Conservation (phyloP, 2,329 filamentous ascomycete genomes). For the Verticillium klebahnii region DNA sequence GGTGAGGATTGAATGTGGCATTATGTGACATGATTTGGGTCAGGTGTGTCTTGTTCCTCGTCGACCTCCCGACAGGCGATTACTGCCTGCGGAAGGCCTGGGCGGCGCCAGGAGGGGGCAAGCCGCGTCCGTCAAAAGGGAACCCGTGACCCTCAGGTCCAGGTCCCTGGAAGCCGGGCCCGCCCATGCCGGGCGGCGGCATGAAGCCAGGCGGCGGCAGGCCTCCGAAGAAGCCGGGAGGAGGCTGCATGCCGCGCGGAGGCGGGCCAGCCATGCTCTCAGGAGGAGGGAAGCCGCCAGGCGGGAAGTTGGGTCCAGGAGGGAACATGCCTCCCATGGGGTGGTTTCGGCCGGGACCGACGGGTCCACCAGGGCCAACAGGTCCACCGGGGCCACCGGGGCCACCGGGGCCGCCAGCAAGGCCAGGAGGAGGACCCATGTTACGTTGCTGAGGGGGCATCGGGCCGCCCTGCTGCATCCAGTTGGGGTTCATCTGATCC, state of each 20-base stretch:
- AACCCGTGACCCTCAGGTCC: slow-evolving; percentile 44
- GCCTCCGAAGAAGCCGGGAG: slow-evolving; percentile 53
- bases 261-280: slow-evolving; percentile 45
- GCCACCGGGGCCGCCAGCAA: slow-evolving; percentile 28
- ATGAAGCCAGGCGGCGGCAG: slow-evolving; percentile 50
- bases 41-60: background rate
- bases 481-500: slow-evolving; percentile 54
- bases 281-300: slow-evolving; percentile 40
- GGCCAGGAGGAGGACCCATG: slow-evolving; percentile 59
- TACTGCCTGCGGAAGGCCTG: slow-evolving; percentile 33
- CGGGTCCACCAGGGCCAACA: slow-evolving; percentile 23
- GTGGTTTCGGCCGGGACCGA: slow-evolving; percentile 29
- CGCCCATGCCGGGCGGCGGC: slow-evolving; percentile 30
- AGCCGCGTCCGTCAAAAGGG: slow-evolving; percentile 51
- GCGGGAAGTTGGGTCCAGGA: slow-evolving; percentile 54
- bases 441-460: slow-evolving; percentile 30
- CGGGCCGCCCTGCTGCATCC: slow-evolving; percentile 33
- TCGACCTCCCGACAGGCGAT: background rate
- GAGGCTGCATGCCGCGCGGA: slow-evolving; percentile 51
- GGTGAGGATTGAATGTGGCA: background rate
- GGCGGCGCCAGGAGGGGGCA: slow-evolving; percentile 43
- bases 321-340: slow-evolving; percentile 57
- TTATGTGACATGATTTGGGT: background rate
- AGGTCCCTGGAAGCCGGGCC: background rate
- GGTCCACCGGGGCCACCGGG: slow-evolving; percentile 42